A percentile compares a stretch with the other conserved stretches of the same genome.
Evolutionary conservation across 176 grass and related monocot species (phyloP).

Genomic region (Oryza brachyantha): DNA sequence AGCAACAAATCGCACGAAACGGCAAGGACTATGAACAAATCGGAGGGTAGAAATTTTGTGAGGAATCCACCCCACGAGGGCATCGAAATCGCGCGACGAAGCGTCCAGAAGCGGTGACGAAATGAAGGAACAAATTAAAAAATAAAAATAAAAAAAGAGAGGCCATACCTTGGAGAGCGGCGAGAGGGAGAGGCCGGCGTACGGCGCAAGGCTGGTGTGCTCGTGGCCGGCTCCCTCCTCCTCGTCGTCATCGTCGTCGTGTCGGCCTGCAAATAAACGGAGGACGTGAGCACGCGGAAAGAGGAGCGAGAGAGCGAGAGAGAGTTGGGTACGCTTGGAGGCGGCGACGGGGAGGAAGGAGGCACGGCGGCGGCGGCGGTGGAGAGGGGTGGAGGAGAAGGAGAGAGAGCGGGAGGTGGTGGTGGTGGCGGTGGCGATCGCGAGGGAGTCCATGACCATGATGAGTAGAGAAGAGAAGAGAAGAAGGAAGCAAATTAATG

Average conservation of each 20-base stretch:
- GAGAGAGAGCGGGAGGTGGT: constrained; percentile 25
- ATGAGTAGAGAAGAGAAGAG: no score
- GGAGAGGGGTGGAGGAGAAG: constrained; percentile 25
- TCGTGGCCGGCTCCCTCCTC: constrained; percentile 10
- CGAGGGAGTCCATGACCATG: constrained; percentile 92
- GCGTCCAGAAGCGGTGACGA: background rate
- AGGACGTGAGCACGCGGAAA: background rate
- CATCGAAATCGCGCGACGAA: background rate
- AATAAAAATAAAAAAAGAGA: no score
- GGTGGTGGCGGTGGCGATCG: constrained; percentile 41
- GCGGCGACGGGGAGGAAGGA: constrained; percentile 52
- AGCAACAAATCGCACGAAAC: background rate
- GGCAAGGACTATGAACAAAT: background rate
- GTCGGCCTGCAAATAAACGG: constrained; percentile 31
- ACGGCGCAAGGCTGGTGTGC: constrained; percentile 45
- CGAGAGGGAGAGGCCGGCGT: constrained; percentile 47
- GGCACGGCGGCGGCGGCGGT: constrained; percentile 28
- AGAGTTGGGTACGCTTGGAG: constrained; percentile 52
- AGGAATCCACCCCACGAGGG: background rate
- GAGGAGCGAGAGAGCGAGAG: background rate
- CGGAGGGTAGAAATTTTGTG: background rate
- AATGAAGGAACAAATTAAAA: background rate
- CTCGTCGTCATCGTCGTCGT: constrained; percentile 39
- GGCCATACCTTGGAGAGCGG: constrained; percentile 78
- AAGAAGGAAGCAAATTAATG: no score